Conservation (phyloP, 225 moss, liverwort and hornwort species). For the Anthoceros angustus region DNA sequence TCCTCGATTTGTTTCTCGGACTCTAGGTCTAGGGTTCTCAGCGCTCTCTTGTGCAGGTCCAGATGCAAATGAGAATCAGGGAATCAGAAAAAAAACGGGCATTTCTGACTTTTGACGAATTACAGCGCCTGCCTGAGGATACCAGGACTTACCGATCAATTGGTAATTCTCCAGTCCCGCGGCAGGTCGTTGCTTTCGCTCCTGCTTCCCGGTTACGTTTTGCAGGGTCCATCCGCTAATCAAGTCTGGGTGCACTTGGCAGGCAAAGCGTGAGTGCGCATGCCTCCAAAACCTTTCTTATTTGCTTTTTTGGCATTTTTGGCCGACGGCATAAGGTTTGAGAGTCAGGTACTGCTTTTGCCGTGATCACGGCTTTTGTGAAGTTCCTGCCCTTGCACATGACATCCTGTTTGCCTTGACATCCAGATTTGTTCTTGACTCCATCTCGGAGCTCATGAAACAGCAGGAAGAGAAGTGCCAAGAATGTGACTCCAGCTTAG, state of each 20-base stretch:
- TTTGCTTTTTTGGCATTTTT: constrained; percentile 8
- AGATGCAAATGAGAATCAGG: constrained; percentile 60
- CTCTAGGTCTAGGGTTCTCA: not conserved
- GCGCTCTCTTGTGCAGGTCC: constrained; percentile 22
- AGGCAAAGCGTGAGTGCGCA: constrained; percentile 80
- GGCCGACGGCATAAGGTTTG: too few relatives aligned
- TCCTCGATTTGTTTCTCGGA: not conserved
- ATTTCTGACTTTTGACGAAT: constrained; percentile 76
- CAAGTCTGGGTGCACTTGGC: constrained; percentile 26
- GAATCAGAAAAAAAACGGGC: constrained; percentile 97
- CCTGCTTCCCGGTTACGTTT: not conserved
- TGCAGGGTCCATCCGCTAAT: constrained; percentile 6
- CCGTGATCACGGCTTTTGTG: too few relatives aligned
- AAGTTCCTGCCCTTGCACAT: not conserved
- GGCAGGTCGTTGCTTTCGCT: not conserved
- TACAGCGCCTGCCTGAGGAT: constrained; percentile 58
- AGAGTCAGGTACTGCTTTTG: too few relatives aligned
- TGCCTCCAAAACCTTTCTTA: not conserved
- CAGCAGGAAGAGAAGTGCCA: not conserved
- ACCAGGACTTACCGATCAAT: constrained; percentile 86
- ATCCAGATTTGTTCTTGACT: not conserved
- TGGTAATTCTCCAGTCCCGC: constrained; percentile 24
- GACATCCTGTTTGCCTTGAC: not conserved
- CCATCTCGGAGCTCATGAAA: not conserved
- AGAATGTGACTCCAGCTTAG: not conserved